Base-by-base conservation (phyloP, 371 early-diverging fungal genomes). In the Parasitella parasitica region DNA sequence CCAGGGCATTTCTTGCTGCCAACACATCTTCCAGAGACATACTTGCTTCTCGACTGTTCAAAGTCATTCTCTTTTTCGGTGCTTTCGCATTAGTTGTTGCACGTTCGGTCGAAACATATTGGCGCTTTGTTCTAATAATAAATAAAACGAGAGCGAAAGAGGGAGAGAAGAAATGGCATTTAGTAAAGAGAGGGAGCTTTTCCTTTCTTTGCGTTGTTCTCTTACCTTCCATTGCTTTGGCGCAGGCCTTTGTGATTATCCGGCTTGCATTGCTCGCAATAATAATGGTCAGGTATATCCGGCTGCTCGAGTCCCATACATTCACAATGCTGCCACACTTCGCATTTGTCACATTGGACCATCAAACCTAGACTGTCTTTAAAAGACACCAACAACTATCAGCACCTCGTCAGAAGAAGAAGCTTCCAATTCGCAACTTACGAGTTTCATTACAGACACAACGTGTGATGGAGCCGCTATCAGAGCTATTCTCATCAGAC, bases 311-410 rank as follows among this genome's bases (percentile, higher is more conserved):
- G 75, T 15, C 91, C 90, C 71, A 94, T 88, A 70, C 94, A 94
- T 16, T 84, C 83, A 59, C 89, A 88, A 73, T 94, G 94, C 69
- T 94, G 94, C 94, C 94, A 94, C 20, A 92, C 93, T 64, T 87
- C 82, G 66, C 94, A 94, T 13, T 83, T 80, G 50, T 94, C 94
- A 73, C 94, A 94, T 75, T 93, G 91, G 15, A 94, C 89, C 93
- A 93, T 94, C 43, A 87, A 75, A 30, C 90, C 93, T 16, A 80
- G 79, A 64, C 83, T 70, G 35, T 76, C 76, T 75, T 38, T 34
- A 49, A 1, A 27, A 16, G 2, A 28, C n/a, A n/a, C n/a, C n/a
- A n/a, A n/a, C n/a, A n/a, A n/a, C n/a, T n/a, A n/a, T n/a, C n/a
- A n/a, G n/a, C n/a, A n/a, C n/a, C n/a, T n/a, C n/a, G n/a, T n/a